A percentile compares a stretch with the other conserved stretches of the same genome.
These are phyloP conservation scores for Solioccasus polychromus DNA, from an alignment of 768 basidiomycete species.

Conservation along the genomic window DNA sequence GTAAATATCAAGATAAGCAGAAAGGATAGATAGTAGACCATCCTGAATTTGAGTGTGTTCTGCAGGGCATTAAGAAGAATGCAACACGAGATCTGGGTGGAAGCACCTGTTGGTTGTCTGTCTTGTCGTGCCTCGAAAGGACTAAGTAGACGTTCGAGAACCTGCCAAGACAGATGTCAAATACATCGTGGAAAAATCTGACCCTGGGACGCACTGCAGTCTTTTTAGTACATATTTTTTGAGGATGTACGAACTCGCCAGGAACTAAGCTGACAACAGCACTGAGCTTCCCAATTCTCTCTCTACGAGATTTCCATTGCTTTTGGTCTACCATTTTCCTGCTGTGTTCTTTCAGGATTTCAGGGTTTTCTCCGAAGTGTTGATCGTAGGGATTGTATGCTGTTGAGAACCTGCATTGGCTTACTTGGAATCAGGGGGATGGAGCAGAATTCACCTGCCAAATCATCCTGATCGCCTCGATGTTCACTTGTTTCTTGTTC, in stretches of 20 bases:
- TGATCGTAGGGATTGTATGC: slow-evolving; percentile 55
- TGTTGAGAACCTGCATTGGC: slow-evolving; percentile 1
- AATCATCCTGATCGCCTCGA: slow-evolving; percentile 31
- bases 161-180: slow-evolving; percentile 33
- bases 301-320: slow-evolving; percentile 54
- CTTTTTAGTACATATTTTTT: slow-evolving; percentile 25
- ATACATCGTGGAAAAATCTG: background rate
- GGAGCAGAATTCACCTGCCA: slow-evolving; percentile 10
- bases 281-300: slow-evolving; percentile 51
- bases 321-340: slow-evolving; percentile 52
- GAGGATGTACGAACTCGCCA: slow-evolving; percentile 34
- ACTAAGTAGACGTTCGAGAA: slow-evolving; percentile 52
- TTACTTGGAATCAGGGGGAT: background rate
- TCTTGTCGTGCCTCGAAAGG: slow-evolving; percentile 55
- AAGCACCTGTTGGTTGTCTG: slow-evolving; percentile 52
- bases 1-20: slow-evolving; percentile 74
- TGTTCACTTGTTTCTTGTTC: slow-evolving; percentile 29
- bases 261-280: slow-evolving; percentile 47
- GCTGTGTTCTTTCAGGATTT: slow-evolving; percentile 46
- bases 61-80: slow-evolving; percentile 22
- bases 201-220: slow-evolving; percentile 17
- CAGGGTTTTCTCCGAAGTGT: slow-evolving; percentile 68
- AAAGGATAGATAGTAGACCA: slow-evolving; percentile 62
- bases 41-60: slow-evolving; percentile 58
- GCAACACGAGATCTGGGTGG: background rate